Evolutionary conservation across 768 basidiomycete species (phyloP).

Genomic region (Infundibulicybe gibba): DNA sequence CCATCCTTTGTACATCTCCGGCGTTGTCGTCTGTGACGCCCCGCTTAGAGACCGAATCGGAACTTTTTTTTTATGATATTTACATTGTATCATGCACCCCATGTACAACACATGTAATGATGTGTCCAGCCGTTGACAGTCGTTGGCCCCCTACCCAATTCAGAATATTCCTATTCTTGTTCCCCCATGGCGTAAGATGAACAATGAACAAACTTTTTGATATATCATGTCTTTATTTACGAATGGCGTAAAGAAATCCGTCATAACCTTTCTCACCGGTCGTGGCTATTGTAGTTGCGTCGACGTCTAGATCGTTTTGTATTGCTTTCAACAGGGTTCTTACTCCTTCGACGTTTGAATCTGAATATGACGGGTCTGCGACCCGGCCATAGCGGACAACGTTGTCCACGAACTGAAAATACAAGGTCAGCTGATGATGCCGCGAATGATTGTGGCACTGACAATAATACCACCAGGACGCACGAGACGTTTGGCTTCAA

Average conservation of each 20-base stretch:
- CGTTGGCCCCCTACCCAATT: too few species aligned
- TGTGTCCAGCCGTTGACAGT: too few species aligned
- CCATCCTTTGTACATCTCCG: too few species aligned
- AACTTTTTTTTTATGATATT: too few species aligned
- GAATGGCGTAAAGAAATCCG: slow-evolving; percentile 48
- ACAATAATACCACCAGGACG: slow-evolving; percentile 61
- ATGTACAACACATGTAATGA: too few species aligned
- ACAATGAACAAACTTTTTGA: too few species aligned
- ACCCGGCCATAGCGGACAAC: slow-evolving; percentile 49
- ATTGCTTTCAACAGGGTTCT: slow-evolving; percentile 40
- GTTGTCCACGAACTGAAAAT: slow-evolving; percentile 54
- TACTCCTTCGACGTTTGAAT: slow-evolving; percentile 40
- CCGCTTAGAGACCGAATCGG: too few species aligned
- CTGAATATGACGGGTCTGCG: slow-evolving; percentile 31
- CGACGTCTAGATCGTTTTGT: slow-evolving; percentile 46
- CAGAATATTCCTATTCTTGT: too few species aligned
- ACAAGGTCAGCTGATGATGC: background rate
- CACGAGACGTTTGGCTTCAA: slow-evolving; percentile 56
- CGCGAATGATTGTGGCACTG: slow-evolving; percentile 15
- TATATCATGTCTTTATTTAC: slow-evolving; percentile 19
- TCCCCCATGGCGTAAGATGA: too few species aligned
- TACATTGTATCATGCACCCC: too few species aligned
- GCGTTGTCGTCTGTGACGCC: too few species aligned
- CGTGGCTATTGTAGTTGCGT: slow-evolving; percentile 46
- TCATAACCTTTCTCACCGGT: slow-evolving; percentile 52